Conservation (phyloP, 1,284 basidiomycete species). For the Fomitopsis pinicola region DNA sequence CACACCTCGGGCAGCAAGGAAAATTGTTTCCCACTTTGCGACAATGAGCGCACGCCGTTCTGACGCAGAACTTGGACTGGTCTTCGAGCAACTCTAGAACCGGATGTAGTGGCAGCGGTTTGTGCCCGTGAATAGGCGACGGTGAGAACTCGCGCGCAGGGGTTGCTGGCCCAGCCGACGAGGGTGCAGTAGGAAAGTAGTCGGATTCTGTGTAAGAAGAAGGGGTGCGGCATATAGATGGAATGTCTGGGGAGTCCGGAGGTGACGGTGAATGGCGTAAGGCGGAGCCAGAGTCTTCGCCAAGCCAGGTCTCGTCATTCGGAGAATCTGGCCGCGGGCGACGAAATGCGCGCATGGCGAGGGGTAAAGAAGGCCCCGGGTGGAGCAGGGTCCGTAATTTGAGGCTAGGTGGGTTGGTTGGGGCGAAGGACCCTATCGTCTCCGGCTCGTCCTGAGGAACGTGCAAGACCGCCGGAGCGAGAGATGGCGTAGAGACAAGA, state of each 20-base stretch:
- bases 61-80: slow-evolving; percentile 47
- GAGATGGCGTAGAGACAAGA: slow-evolving; percentile 10
- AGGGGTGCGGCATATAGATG: slow-evolving; percentile 29
- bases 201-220: slow-evolving; percentile 26
- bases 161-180: slow-evolving; percentile 21
- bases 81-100: slow-evolving; percentile 53
- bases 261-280: not conserved
- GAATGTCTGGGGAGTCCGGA: slow-evolving; percentile 18
- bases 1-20: slow-evolving; percentile 62
- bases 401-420: slow-evolving; percentile 23
- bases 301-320: not conserved
- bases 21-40: slow-evolving; percentile 53
- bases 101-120: slow-evolving; percentile 35
- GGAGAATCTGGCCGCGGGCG: not conserved
- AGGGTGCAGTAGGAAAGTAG: slow-evolving; percentile 27
- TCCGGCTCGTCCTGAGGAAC: slow-evolving; percentile 15
- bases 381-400: slow-evolving; percentile 20
- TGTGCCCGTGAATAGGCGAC: slow-evolving; percentile 11
- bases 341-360: slow-evolving; percentile 1
- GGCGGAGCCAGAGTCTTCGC: slow-evolving; percentile 1
- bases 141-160: slow-evolving; percentile 12
- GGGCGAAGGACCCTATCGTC: slow-evolving; percentile 25
- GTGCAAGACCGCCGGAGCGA: slow-evolving; percentile 14
- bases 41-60: slow-evolving; percentile 51
- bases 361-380: not conserved